A percentile compares a stretch with the other conserved stretches of the same genome.
Evolutionary conservation across 177 flowering plant species (phyloP).

Genomic region (Vitis hybrid): DNA sequence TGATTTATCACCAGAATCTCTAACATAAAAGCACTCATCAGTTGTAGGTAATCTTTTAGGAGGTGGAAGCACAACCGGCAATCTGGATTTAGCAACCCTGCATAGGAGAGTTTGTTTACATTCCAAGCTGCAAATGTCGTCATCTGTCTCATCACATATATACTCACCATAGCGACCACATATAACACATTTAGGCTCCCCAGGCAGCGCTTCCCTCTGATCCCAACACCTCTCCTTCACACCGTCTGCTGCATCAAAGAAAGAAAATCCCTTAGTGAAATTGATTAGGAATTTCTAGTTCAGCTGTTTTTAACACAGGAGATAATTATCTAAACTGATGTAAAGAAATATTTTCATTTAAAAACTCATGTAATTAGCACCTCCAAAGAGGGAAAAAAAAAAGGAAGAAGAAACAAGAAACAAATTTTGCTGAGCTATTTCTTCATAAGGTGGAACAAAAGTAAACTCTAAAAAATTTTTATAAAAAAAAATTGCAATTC

Average conservation of each 20-base stretch:
- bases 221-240: slow-evolving; percentile 67
- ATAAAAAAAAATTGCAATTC: no score
- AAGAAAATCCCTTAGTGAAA: no score
- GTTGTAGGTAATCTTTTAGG: slow-evolving; percentile 44
- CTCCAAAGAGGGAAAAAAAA: no score
- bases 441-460: no score
- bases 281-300: no score
- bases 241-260: slow-evolving; percentile 25
- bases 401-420: no score
- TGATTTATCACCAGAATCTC: slow-evolving; percentile 34
- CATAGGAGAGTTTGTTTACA: slow-evolving; percentile 57
- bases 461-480: no score
- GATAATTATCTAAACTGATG: no score
- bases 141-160: slow-evolving; percentile 90
- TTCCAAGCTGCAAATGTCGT: slow-evolving; percentile 86
- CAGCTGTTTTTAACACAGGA: no score
- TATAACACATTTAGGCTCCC: slow-evolving; percentile 78
- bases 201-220: slow-evolving; percentile 82
- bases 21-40: slow-evolving; percentile 86
- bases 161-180: slow-evolving; percentile 99
- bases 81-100: slow-evolving; percentile 37
- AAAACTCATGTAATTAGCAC: no score
- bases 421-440: no score
- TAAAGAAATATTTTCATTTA: no score
- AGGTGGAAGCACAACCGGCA: slow-evolving; percentile 21